Evolutionary conservation across 2,329 filamentous ascomycete genomes (phyloP), one percentile per base, ranked within the genome.

Genomic region (Sphaerulina populicola): DNA sequence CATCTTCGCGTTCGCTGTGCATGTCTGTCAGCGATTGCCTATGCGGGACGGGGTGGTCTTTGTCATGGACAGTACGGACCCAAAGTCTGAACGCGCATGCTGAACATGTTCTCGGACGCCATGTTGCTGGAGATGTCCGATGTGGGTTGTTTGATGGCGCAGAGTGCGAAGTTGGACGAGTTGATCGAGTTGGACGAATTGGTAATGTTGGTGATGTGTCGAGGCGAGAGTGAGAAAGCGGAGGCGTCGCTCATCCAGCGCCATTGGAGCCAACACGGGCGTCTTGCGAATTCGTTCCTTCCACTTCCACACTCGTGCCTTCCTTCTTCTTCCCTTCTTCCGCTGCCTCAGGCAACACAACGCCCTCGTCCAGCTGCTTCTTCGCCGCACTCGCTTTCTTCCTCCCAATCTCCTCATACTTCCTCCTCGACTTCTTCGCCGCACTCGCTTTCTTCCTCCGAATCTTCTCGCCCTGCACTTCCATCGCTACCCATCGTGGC

Each of bases 401-500:
- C 72, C 78, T 84, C 56, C 75, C 76, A 66, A 80, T 82, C 38
- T 77, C 71, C 46, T 78, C 76, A 64, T 91, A 91, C 69, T 95
- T 95, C 61, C 88, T 77, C 62, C 83, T 79, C 49, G 79, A 82
- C 77, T 96, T 96, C 72, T 96, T 94, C 4, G 74, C 77, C 18
- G 80, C 79, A 66, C 88, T 93, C 29, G 82, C 85, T 62, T 86
- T 83, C 70, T 80, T 86, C 72, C 78, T 84, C 56, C 75, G 76
- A 66, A 80, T 82, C 38, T 77, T 71, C 46, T 78, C 78, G 3
- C 74, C 79, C 46, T 88, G 82, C 30, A 88, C 71, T 37, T 78
- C 78, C 9, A 77, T 76, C 23, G 88, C 74, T 63, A 82, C 86
- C 57, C 82, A 71, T 18, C 81, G 77, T 1, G 91, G 31, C 6